Conservation (phyloP, 1,139 yeast genomes). For the Taphrina wiesneri region DNA sequence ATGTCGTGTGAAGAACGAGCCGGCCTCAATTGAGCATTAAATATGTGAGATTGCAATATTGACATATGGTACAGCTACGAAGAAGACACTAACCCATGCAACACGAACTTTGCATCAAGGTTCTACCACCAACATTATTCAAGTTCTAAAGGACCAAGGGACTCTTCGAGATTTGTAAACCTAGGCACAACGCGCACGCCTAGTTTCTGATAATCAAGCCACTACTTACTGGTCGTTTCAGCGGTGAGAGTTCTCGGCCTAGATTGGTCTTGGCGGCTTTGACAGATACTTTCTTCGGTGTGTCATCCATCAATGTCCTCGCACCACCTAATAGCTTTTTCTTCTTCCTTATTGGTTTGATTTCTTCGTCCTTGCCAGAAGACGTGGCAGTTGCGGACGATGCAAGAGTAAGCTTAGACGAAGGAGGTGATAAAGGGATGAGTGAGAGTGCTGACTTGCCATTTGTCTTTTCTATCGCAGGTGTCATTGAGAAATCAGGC, state of each 20-base stretch:
- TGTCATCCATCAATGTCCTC: constrained; percentile 30
- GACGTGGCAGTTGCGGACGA: not conserved
- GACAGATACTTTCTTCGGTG: constrained; percentile 18
- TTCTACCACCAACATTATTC: no score
- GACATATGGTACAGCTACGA: not conserved
- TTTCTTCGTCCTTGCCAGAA: not conserved
- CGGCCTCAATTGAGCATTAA: not conserved
- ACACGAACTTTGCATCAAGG: no score
- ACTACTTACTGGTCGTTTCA: constrained; percentile 24
- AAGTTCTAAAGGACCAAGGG: no score
- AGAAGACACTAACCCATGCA: not conserved
- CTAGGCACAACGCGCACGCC: not conserved
- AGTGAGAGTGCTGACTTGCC: constrained; percentile 11
- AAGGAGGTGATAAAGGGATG: constrained; percentile 15
- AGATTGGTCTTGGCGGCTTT: constrained; percentile 18
- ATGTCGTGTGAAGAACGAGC: not conserved
- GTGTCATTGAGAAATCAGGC: constrained; percentile 29
- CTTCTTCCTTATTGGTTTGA: constrained; percentile 23
- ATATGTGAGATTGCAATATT: not conserved
- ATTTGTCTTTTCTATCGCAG: constrained; percentile 20
- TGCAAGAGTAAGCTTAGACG: not conserved
- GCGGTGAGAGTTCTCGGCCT: constrained; percentile 26
- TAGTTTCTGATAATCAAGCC: not conserved
- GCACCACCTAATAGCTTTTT: constrained; percentile 23
- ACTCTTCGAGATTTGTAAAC: no score